Evolutionary conservation across 805 yeast species (phyloP), one percentile per base, ranked within the genome.

Genomic region (Yamadazyma sp.): DNA sequence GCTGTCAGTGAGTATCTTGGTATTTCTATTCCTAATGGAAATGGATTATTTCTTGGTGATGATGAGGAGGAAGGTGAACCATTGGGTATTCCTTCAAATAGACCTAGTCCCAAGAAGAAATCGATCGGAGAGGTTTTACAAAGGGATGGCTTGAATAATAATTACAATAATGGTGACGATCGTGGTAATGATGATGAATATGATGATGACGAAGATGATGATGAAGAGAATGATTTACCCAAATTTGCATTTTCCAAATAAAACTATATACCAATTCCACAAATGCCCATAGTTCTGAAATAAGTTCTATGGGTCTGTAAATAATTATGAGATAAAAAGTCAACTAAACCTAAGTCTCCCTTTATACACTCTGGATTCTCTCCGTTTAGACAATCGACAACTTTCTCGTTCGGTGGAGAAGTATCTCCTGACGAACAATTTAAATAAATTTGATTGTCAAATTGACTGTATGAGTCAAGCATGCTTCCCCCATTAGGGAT

Each of bases 361-460:
- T 35, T 37, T 13, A 65, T 62, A 38, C 72, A 65, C 1, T 35
- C 16, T 7, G 44, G 40, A 31, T 58, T 55, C 23, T 51, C 52
- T 1, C 58, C 63, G 7, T 43, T 29, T 7, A 23, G 30, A 38
- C 72, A 66, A 37, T 65, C 65, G 11, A 63, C 49, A 6, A 65
- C 70, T 28, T 55, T 49, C 1, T 49, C 49, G 1, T 35, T 41
- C 1, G 35, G 13, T 3, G 72, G 70, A 4, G 36, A 30, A 2
- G 53, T 43, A 4, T 47, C 45, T 9, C 44, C 27, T 3, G 57
- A 44, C 3, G 67, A 55, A 27, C 58, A 54, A 35, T 62, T 59
- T 33, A 62, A 40, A 43, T 66, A 65, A 7, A 66, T 57, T 38
- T 65, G 70, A 34, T 62, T 62, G 28, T 58, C 50, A 32, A 65